Conservation (phyloP, 2,329 filamentous ascomycete species). For the Allantophomopsis lycopodina region DNA sequence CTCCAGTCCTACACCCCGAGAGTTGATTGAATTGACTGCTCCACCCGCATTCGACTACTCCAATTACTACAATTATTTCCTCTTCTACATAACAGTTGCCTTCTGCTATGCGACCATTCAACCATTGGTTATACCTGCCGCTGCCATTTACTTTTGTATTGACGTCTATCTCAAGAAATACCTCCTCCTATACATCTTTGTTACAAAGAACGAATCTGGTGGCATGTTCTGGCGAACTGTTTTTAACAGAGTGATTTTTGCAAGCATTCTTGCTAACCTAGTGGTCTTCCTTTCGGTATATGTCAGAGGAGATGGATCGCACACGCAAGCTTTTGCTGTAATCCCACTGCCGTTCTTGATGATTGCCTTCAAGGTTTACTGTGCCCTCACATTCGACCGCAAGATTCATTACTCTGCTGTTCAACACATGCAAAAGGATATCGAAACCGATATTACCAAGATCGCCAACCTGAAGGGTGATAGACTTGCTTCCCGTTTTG, state of each 20-base stretch:
- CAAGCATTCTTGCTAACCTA: slow-evolving; percentile 62
- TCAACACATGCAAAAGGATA: slow-evolving; percentile 35
- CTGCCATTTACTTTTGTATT: slow-evolving; percentile 77
- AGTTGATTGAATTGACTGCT: slow-evolving; percentile 84
- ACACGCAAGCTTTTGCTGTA: slow-evolving; percentile 48
- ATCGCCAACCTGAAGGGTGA: slow-evolving; percentile 44
- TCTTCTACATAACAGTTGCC: slow-evolving; percentile 85
- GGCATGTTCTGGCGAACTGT: slow-evolving; percentile 85
- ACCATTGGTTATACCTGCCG: slow-evolving; percentile 74
- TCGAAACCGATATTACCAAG: slow-evolving; percentile 29
- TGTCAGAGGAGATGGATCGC: slow-evolving; percentile 49
- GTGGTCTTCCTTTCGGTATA: slow-evolving; percentile 67
- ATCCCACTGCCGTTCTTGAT: slow-evolving; percentile 68
- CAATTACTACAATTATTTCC: slow-evolving; percentile 94
- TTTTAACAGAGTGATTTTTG: slow-evolving; percentile 88
- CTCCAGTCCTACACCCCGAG: slow-evolving; percentile 73
- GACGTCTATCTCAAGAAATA: slow-evolving; percentile 94
- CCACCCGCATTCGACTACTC: slow-evolving; percentile 91
- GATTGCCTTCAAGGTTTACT: slow-evolving; percentile 78
- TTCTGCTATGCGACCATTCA: slow-evolving; percentile 77
- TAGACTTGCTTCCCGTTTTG: slow-evolving; percentile 65
- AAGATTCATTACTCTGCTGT: slow-evolving; percentile 72
- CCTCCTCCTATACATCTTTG: slow-evolving; percentile 81
- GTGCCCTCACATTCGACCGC: slow-evolving; percentile 60
- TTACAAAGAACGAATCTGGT: slow-evolving; percentile 93